Base-by-base conservation (phyloP, 805 yeast genomes). In the Ogataea polymorpha region DNA sequence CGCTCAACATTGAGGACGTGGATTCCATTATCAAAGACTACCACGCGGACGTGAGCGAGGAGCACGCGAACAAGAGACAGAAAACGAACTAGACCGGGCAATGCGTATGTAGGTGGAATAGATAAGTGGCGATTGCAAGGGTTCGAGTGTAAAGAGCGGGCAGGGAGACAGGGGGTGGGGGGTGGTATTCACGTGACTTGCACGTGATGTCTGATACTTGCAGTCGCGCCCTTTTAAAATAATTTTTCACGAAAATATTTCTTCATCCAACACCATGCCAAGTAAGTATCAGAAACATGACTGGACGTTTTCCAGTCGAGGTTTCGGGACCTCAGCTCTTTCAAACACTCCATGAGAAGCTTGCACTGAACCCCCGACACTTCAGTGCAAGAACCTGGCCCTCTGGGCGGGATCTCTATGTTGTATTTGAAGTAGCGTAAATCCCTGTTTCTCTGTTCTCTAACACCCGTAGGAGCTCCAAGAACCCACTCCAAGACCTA, bases 401-500 rank as follows among this genome's bases (percentile, higher is more conserved):
- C 21, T 34, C 40, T 23, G 38, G 26, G 14, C 34, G 20, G 30
- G 25, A 32, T 32, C 36, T 46, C 39, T 29, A 36, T 25, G 46
- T 35, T 21, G 35, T 37, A 39, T 32, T 44, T 38, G 44, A 37
- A 37, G 44, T 34, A 45, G 42, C 43, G 48, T 52, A 44, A 34
- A 26, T 35, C 23, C 33, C 33, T 27, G 18, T 30, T 21, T 29
- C 38, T 24, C 14, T 7, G 27, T 37, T 23, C 39, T 45, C 56
- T 53, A 53, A 53, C 56, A 43, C 37, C 13, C 37, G 45, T 56
- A 86, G 95, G 95, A 80, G 96, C 96, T 65, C 98, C 99, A 79
- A 86, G 96, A 81, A 88, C 96, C 70, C 85, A 91, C 86, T 91
- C 99, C 65, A 93, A 93, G 89, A 93, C 99, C 68, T 93, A 87